Evolutionary conservation across 163 green algal genomes (phyloP), one percentile per base, ranked within the genome.

Genomic region (Chlorella variabilis): DNA sequence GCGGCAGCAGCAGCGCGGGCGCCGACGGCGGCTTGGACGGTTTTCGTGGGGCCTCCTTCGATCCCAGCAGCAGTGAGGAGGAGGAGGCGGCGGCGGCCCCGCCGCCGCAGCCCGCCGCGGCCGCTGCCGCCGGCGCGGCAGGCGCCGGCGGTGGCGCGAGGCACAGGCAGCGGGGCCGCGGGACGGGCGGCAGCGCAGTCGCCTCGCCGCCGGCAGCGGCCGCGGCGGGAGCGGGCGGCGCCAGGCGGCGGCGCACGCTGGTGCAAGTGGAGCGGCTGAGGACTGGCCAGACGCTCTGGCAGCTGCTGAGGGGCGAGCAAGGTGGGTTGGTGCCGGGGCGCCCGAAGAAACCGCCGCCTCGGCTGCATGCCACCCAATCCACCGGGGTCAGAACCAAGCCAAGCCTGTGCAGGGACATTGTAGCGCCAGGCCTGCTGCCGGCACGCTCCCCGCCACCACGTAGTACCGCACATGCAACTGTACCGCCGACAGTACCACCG

Each of bases 241-340:
- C n/a, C 70, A 65, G 58, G 48, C 70, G 70, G 54, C 73, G 73
- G 17, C 73, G 73, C 0, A 56, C 39, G 45, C 63, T 82, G 34
- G 3, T 75, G 5, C 33, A 45, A 1, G 48, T 73, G 5, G 76
- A 82, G 4, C 45, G 76, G 2, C 41, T 82, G 29, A 39, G 63
- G 25, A 51, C 56, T 13, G 9, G 34, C 0, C 63, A 75, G 49
- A 67, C 45, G 5, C 76, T 82, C 25, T 69, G 33, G 76, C 45
- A 75, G 63, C 61, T 75, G 25, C 9, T 75, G 3, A 23, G 39
- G 7, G 75, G 61, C 21, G 38, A 45, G 1, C 9, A 38, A 34
- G 61, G 61, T 65, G 42, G 41, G 61, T 18, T 4, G 27, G 59
- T 33, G 59, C 27, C 1, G 27, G 59, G 13, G 27, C 59, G 13